Conservation (phyloP, 805 yeast genomes). For the Metschnikowia cerradonensis region DNA sequence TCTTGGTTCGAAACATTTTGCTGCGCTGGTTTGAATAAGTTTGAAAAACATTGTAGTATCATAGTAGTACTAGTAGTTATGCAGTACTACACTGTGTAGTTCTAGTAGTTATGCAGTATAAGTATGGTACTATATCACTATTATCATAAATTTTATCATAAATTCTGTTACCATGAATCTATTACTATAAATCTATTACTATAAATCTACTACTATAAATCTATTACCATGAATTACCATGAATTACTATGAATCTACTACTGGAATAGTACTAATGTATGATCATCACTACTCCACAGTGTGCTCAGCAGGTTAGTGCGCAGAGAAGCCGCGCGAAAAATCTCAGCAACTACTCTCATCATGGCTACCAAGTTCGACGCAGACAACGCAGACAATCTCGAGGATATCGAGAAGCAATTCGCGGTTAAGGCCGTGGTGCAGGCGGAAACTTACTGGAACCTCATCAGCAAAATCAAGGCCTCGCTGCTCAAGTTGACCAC, state of each 20-base stretch:
- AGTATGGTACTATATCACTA: too few relatives aligned
- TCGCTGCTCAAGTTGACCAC: constrained; percentile 69
- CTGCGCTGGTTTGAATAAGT: too few relatives aligned
- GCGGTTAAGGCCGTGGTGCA: constrained; percentile 97
- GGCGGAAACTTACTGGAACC: constrained; percentile 89
- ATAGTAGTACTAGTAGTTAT: too few relatives aligned
- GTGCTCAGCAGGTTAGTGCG: neutral
- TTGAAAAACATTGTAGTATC: too few relatives aligned
- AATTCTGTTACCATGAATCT: too few relatives aligned
- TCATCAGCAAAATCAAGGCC: constrained; percentile 73
- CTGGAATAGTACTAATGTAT: neutral
- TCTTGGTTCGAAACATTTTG: too few relatives aligned
- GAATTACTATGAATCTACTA: neutral
- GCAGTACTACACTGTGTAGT: too few relatives aligned
- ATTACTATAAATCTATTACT: too few relatives aligned
- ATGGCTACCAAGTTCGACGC: constrained; percentile 60
- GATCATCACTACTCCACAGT: neutral
- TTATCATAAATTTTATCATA: too few relatives aligned
- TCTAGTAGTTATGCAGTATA: too few relatives aligned
- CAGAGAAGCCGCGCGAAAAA: neutral
- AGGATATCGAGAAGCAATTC: constrained; percentile 94
- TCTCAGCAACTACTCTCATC: neutral
- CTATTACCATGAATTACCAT: too few relatives aligned
- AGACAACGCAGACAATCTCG: constrained; percentile 89
- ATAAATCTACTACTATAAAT: too few relatives aligned